Base-by-base conservation (phyloP, 495 filamentous ascomycete species). In the Daldinia caldariorum region DNA sequence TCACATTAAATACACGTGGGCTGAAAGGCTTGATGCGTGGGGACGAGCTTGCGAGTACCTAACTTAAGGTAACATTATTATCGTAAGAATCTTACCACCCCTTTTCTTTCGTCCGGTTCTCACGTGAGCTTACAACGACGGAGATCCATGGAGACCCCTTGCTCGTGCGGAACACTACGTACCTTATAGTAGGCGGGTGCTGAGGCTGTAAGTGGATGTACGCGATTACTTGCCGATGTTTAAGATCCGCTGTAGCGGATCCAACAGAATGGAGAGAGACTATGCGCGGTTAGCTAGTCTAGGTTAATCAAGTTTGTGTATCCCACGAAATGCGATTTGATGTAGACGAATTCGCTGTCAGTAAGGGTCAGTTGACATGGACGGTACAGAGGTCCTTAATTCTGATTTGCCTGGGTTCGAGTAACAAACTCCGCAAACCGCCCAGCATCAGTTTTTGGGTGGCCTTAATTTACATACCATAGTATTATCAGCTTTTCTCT, bases 151-250 rank as follows among this genome's bases (percentile, higher is more conserved):
- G 47, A 65, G 47, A 65, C 41, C 69, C 64, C 64, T 43, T 68
- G 69, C 58, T 49, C 53, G 43, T 41, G 55, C 43, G 65, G 58
- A 29, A 22, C 35, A 35, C 38, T 41, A 54, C 53, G 57, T 26
- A 3, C 26, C 26, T 1, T 26, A 3, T 26, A 26, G 56, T 61
- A 61, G 56, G 41, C 18, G 29, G 59, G 43, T 49, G 37, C 39
- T 57, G 63, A 63, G 71, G 54, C 67, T 74, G 58, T 53, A 67
- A 38, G 41, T 34, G 47, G 49, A 43, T 34, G 55, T 61, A 70
- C 58, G 58, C 45, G 68, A 76, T 76, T 69, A 76, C 65, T 66
- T 72, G 68, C 59, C 62, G 74, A 74, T 74, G 59, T 55, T 63
- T 71, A 62, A 72, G 66, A 65, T 69, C 69, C 71, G 71, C 51